Conservation (phyloP, 2,329 filamentous ascomycete species). For the Cucurbitaria berberidis region DNA sequence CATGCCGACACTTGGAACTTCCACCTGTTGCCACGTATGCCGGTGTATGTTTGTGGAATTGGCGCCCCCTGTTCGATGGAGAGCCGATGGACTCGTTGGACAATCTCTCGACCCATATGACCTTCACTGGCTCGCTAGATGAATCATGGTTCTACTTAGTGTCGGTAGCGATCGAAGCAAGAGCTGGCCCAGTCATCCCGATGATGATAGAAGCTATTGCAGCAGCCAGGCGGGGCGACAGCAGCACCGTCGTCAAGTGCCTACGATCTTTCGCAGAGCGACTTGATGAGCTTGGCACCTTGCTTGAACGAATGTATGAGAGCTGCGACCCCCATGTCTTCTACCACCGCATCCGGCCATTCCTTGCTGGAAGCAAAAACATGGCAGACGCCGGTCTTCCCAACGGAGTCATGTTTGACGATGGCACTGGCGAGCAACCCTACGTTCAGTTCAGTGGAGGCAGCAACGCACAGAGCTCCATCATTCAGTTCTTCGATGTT, state of each 20-base stretch:
- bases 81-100: conserved; percentile 83
- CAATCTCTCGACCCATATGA: conserved; percentile 85
- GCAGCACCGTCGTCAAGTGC: conserved; percentile 73
- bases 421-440: conserved; percentile 69
- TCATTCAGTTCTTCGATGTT: conserved; percentile 97
- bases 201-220: conserved; percentile 87
- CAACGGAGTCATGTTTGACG: conserved; percentile 84
- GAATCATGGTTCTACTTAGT: conserved; percentile 99
- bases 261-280: conserved; percentile 85
- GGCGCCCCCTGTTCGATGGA: conserved; percentile 84
- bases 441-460: conserved; percentile 91
- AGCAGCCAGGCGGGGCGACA: conserved; percentile 75
- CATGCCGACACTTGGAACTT: conserved; percentile 80
- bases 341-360: conserved; percentile 94
- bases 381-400: conserved; percentile 95
- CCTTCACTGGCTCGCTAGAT: conserved; percentile 92
- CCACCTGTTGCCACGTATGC: conserved; percentile 95
- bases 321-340: conserved; percentile 94
- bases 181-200: conserved; percentile 83
- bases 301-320: conserved; percentile 92
- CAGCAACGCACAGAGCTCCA: conserved; percentile 94
- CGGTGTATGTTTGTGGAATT: conserved; percentile 93
- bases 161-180: conserved; percentile 92
- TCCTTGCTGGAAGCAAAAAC: conserved; percentile 94
- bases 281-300: conserved; percentile 78